A percentile compares a stretch with the other conserved stretches of the same genome.
Evolutionary conservation across 805 yeast genomes (phyloP).

Genomic region (Kuraishia cidri): DNA sequence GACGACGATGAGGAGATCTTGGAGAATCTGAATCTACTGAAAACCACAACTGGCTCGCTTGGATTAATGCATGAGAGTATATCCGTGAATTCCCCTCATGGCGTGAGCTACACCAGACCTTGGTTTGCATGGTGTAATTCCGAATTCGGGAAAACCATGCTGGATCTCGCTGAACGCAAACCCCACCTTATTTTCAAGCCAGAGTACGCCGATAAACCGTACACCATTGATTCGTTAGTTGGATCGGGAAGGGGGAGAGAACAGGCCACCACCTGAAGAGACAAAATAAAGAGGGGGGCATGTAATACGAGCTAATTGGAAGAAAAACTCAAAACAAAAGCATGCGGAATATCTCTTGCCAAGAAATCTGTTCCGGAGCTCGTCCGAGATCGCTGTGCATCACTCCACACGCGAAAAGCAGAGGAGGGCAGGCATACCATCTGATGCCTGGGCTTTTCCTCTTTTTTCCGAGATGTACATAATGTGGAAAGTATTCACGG

Average conservation of each 20-base stretch:
- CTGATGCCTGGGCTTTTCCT: no score
- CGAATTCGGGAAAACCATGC: conserved; percentile 82
- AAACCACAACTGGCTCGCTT: conserved; percentile 57
- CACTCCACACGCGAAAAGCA: no score
- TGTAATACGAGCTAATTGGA: no score
- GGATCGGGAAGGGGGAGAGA: not conserved
- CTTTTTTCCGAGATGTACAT: no score
- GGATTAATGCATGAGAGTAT: conserved; percentile 85
- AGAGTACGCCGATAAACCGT: conserved; percentile 13
- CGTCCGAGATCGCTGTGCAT: no score
- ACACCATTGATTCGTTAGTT: not conserved
- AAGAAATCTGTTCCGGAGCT: no score
- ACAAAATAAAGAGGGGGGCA: conserved; percentile 5
- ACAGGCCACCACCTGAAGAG: conserved; percentile 8
- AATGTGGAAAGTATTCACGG: no score
- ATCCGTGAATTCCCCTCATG: conserved; percentile 44
- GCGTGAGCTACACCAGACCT: conserved; percentile 56
- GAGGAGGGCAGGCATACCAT: no score
- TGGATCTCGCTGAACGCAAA: conserved; percentile 63
- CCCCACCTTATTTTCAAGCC: conserved; percentile 62
- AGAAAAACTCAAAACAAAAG: no score
- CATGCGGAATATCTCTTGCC: no score
- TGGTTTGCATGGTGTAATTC: conserved; percentile 97
- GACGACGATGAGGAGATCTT: conserved; percentile 63
- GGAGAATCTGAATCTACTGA: conserved; percentile 36